Evolutionary conservation across 495 filamentous ascomycete genomes (phyloP), one percentile per base, ranked within the genome.

Genomic region (Lasiosphaeria hispida): DNA sequence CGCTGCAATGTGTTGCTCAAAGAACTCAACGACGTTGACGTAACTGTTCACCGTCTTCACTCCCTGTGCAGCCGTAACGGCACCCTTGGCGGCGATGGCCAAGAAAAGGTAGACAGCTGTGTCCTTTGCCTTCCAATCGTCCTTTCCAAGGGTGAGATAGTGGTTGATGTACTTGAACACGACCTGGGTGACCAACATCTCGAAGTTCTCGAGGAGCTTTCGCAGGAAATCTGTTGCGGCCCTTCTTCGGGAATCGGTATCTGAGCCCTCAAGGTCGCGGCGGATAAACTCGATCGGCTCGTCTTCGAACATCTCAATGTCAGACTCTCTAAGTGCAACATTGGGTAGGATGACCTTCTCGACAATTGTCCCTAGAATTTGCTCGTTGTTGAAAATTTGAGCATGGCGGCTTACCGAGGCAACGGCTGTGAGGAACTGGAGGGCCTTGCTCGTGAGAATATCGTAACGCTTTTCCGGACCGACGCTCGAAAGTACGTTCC

Each of bases 221-320:
- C 89, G 82, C 44, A 97, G 73, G 74, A 99, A 97, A 70, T 97
- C 92, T 3, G 93, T 97, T 3, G 95, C 91, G 47, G 92, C 91
- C 64, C 93, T 81, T 57, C 95, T 82, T 61, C 95, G 79, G 4
- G 95, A 97, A 61, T 97, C 95, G 50, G 87, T 91, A 67, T 97
- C 95, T 1, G 92, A 96, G 17, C 95, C 95, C 71, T 99, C 95
- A 13, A 99, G 80, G 70, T 99, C 93, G 59, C 91, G 85, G 51
- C 95, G 81, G 65, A 97, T 97, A 72, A 96, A 99, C 69, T 99
- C 95, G 68, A 99, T 97, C 3, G 95, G 95, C 69, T 99, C 95
- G 65, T 99, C 95, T 68, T 97, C 95, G 62, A 97, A 96, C 37
- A 96, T 79, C 68, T 99, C 95, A 58, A 96, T 85, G 57, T 99